Evolutionary conservation across 2,329 filamentous ascomycete genomes (phyloP).

Genomic region (Talaromyces rugulosus): DNA sequence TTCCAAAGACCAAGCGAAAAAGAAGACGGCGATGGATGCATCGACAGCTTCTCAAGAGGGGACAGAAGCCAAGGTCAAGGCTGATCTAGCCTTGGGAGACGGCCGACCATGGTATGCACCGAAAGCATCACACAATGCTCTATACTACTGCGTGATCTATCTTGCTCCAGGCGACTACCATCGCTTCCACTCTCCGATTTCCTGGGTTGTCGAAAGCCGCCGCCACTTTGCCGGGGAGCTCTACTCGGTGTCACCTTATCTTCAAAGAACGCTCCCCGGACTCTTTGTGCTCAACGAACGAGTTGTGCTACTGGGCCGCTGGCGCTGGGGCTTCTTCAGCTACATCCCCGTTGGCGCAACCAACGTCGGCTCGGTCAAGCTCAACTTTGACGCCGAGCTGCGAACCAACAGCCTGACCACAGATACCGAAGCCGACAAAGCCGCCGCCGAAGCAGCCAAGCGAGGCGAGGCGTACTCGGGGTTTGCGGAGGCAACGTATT

Average conservation of each 20-base stretch:
- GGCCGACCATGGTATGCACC: constrained; percentile 63
- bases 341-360: constrained; percentile 95
- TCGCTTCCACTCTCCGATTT: constrained; percentile 90
- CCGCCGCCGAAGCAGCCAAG: constrained; percentile 71
- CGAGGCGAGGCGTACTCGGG: constrained; percentile 82
- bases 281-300: constrained; percentile 96
- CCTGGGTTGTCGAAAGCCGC: constrained; percentile 90
- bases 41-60: constrained; percentile 62
- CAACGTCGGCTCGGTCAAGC: constrained; percentile 92
- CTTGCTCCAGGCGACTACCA: constrained; percentile 97
- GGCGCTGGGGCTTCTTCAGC: constrained; percentile 96
- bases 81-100: constrained; percentile 71
- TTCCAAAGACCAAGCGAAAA: constrained; percentile 39
- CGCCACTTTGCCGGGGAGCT: constrained; percentile 98
- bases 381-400: constrained; percentile 95
- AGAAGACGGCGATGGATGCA: constrained; percentile 64
- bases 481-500: constrained; percentile 88
- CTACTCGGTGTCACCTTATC: constrained; percentile 90
- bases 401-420: constrained; percentile 88
- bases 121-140: constrained; percentile 58
- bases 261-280: constrained; percentile 86
- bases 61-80: constrained; percentile 79
- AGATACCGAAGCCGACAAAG: constrained; percentile 84
- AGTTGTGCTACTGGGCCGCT: constrained; percentile 85
- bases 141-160: constrained; percentile 95